Base-by-base conservation (phyloP, 139 green algal species). In the Trebouxia sp. region DNA sequence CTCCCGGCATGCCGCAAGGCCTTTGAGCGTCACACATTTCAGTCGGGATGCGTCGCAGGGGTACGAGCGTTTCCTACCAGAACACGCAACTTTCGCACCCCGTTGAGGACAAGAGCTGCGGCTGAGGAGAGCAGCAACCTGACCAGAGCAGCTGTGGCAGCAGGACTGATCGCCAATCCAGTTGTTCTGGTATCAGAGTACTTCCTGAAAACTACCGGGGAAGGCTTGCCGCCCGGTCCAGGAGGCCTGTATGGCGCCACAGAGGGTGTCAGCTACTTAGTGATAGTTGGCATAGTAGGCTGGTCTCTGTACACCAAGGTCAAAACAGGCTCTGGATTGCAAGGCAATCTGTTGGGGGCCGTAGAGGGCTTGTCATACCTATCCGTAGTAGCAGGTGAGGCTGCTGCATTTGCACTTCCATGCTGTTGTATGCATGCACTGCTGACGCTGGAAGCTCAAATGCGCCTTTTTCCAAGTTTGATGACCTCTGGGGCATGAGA, bases 321-420 rank as follows among this genome's bases (percentile, higher is more conserved):
- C 9, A 37, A 80, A 32, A 96, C 92, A 12, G 92, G 92, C 72
- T 89, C 65, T 30, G 93, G 93, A 6, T 84, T 97, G 45, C 92
- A 91, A 15, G 86, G 89, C 8, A 92, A 90, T 24, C 84, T 96
- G 35, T 85, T 97, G 75, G 93, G 93, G 11, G 93, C 90, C 6
- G 91, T 88, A n/a, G 91, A 94, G 70, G 91, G 91, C 24, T 38
- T 93, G 1, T 87, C 75, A 26, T 94, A 91, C 72, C 78, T 94
- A 26, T 85, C 85, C 1, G 62, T 94, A 41, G 62, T 92, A 17
- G 87, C 65, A 83, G 20, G 82, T 84, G 50, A 26, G 42, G 32
- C 42, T 28, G 3, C 41, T 79, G 42, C 72, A 78, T 83, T 85
- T 76, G 80, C 58, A 24, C 50, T 87, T 9, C 82, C 65, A n/a